Base-by-base conservation (phyloP, 106 monocot genomes). In the Triglochin maritima region DNA sequence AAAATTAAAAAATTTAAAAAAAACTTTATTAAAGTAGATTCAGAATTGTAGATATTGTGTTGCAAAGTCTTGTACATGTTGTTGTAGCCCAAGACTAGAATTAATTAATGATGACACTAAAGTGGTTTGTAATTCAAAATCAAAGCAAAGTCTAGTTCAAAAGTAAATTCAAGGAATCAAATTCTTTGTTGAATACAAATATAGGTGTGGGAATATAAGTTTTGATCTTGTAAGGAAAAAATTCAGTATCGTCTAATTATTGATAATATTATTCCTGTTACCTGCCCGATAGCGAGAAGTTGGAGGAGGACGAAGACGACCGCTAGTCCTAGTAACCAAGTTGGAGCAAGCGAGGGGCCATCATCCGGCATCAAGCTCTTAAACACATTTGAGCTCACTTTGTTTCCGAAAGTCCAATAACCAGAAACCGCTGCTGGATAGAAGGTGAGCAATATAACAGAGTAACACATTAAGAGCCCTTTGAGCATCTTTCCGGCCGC, bases 401-500 rank as follows among this genome's bases (percentile, higher is more conserved):
- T 71, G 57, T 78, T 91, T 3, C 91, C 87, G 44, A 84, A 84
- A 6, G 87, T 84, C 87, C 85, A 92, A 47, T 87, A 92, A 0
- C 87, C 87, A 10, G 82, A 76, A 3, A 87, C 50, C 7, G 88
- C 73, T 3, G 81, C 65, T 2, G 88, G 70, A 73, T 81, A 88
- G 77, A 88, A 87, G 9, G 82, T 79, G 47, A 85, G 10, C 52
- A 81, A 60, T n/a, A 83, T 81, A 10, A 86, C 81, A 12, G 69
- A 68, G 60, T 93, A 93, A 62, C 92, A 93, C 74, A 93, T 56
- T 3, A 63, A 42, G 2, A 93, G 81, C 3, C 83, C 92, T 65
- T 88, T 88, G 50, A 83, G 71, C 92, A 88, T 92, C 71, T 92
- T 92, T 11, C 92, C 88, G 0, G 74, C 59, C 2, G 77, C 92